A percentile compares a stretch with the other conserved stretches of the same genome.
phyloP scores from a whole-genome alignment of 2,329 filamentous ascomycete genomes.

The Laburnicola sp. region DNA sequence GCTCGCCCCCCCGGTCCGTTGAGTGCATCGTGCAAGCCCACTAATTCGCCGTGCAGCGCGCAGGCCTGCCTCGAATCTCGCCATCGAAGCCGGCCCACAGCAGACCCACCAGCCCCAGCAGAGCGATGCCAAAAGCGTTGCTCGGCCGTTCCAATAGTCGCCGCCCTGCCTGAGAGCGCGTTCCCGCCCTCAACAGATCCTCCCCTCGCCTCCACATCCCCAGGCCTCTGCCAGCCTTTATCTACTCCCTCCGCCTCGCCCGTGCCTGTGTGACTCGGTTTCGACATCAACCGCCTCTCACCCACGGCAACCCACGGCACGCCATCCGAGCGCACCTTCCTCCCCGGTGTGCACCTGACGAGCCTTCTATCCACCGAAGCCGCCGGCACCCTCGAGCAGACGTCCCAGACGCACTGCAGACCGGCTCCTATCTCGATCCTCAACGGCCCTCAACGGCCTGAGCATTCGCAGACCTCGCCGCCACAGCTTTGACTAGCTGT shows the following conservation, averaged over 20 bases:
- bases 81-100: constrained; percentile 21
- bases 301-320: constrained; percentile 20
- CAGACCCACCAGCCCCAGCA: too few species aligned
- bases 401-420: constrained; percentile 15
- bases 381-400: constrained; percentile 31
- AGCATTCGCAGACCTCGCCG: constrained; percentile 29
- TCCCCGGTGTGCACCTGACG: constrained; percentile 19
- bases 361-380: constrained; percentile 30
- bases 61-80: constrained; percentile 23
- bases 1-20: constrained; percentile 32
- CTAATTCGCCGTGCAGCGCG: constrained; percentile 27
- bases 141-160: constrained; percentile 35
- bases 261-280: constrained; percentile 19
- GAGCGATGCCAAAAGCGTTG: constrained; percentile 22
- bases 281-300: constrained; percentile 22
- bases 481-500: constrained; percentile 49
- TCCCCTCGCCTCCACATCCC: constrained; percentile 31
- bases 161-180: too few species aligned
- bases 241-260: constrained; percentile 20
- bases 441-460: constrained; percentile 16
- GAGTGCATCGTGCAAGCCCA: constrained; percentile 31
- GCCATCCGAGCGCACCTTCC: constrained; percentile 28
- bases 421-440: constrained; percentile 14
- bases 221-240: constrained; percentile 41
- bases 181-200: constrained; percentile 40